phyloP scores from a whole-genome alignment of 23 red algal genomes.

The Gracilariopsis chorda region DNA sequence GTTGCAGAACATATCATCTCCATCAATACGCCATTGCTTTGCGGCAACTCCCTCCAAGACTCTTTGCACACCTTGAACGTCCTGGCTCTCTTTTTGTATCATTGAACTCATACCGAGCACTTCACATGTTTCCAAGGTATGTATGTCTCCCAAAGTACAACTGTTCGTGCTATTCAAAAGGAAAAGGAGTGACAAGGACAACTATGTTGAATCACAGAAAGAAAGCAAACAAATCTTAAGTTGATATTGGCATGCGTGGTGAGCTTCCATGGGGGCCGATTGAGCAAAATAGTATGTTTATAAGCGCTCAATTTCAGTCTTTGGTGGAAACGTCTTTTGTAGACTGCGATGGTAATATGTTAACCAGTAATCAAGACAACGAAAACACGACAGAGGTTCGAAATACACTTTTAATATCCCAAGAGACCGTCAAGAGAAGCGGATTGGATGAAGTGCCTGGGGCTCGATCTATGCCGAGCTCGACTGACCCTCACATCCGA shows the following conservation, averaged over 20 bases:
- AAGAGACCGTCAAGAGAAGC: not conserved
- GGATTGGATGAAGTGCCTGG: not conserved
- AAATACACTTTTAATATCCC: not conserved
- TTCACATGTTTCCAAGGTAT: not conserved
- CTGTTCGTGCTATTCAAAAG: not conserved
- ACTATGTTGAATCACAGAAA: not conserved
- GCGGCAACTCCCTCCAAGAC: too few species aligned
- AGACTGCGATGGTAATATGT: not conserved
- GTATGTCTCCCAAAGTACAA: not conserved
- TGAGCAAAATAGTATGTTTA: not conserved
- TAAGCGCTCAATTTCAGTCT: not conserved
- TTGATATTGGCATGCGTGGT: not conserved
- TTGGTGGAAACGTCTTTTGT: not conserved
- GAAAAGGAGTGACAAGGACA: not conserved
- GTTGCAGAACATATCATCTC: too few species aligned
- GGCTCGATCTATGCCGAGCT: not conserved
- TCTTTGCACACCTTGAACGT: too few species aligned
- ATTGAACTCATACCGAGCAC: too few species aligned
- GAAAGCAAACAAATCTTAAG: not conserved
- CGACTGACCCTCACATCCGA: too few species aligned
- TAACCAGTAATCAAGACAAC: not conserved
- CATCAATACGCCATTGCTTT: too few species aligned
- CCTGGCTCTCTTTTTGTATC: too few species aligned
- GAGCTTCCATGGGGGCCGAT: not conserved
- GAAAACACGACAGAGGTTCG: not conserved